A percentile compares a stretch with the other conserved stretches of the same genome.
phyloP scores from a whole-genome alignment of 202 grass and related monocot species.

The Cymbopogon flexuosus region DNA sequence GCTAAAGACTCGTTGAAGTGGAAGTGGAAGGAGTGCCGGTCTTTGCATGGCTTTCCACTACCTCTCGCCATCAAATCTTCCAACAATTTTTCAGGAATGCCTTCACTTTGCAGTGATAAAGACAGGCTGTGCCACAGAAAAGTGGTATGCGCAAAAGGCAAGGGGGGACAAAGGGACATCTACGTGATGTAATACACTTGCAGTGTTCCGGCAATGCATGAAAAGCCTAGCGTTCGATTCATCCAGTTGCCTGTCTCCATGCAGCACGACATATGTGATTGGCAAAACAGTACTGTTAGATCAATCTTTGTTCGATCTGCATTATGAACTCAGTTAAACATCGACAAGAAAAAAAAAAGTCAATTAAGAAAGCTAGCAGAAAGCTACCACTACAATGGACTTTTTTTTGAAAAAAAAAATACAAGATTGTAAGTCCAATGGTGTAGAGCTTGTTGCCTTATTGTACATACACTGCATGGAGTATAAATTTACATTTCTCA shows the following conservation, averaged over 20 bases:
- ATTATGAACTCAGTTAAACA: not conserved
- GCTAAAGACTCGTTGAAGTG: not conserved
- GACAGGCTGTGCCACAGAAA: constrained; percentile 29
- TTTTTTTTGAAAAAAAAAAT: not conserved
- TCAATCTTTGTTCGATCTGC: not conserved
- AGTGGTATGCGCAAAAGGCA: constrained; percentile 26
- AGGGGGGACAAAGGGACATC: constrained; percentile 41
- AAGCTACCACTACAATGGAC: not conserved
- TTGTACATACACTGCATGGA: no score
- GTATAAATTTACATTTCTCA: not conserved
- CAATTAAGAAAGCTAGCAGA: not conserved
- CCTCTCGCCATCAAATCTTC: constrained; percentile 29
- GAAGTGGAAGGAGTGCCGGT: not conserved
- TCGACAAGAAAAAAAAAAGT: not conserved
- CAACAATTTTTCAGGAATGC: constrained; percentile 22
- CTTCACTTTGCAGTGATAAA: constrained; percentile 41
- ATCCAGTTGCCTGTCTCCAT: constrained; percentile 32
- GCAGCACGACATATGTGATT: constrained; percentile 2
- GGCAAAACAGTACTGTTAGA: not conserved
- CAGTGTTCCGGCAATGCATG: constrained; percentile 35
- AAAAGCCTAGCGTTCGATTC: constrained; percentile 32
- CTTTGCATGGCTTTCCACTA: not conserved
- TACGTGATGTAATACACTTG: constrained; percentile 46
- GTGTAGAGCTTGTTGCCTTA: not conserved
- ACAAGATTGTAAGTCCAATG: not conserved